phyloP scores from a whole-genome alignment of 345 rosid genomes.

The Ricinus communis region DNA sequence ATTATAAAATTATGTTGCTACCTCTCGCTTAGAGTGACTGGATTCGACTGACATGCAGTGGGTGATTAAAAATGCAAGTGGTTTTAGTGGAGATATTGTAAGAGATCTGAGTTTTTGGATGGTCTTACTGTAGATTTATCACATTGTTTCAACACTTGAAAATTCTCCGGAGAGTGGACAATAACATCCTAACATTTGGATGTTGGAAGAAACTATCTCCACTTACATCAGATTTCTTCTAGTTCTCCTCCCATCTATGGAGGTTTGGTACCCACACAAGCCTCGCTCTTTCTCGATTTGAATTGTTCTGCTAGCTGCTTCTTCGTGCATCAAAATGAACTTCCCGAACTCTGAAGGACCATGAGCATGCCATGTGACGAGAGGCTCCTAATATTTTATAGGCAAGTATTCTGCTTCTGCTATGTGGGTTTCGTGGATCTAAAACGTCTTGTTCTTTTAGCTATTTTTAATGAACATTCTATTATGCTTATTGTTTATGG shows the following conservation, averaged over 20 bases:
- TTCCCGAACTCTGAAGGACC: slow-evolving; percentile 27
- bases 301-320: slow-evolving; percentile 21
- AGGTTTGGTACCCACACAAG: not conserved
- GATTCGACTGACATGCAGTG: slow-evolving; percentile 2
- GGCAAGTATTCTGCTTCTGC: slow-evolving; percentile 57
- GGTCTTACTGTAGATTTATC: not conserved
- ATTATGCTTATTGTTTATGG: slow-evolving; percentile 7
- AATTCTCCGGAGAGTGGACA: slow-evolving; percentile 6
- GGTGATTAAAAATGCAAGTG: slow-evolving; percentile 8
- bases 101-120: slow-evolving; percentile 6
- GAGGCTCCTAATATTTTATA: slow-evolving; percentile 38
- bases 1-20: not conserved
- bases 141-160: slow-evolving; percentile 12
- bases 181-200: not conserved
- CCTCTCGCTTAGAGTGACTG: slow-evolving; percentile 12
- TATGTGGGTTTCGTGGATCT: slow-evolving; percentile 35
- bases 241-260: not conserved
- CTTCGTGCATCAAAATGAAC: slow-evolving; percentile 24
- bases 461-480: slow-evolving; percentile 18
- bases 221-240: not conserved
- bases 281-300: slow-evolving; percentile 10
- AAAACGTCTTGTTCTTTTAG: slow-evolving; percentile 15
- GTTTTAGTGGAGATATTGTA: slow-evolving; percentile 8
- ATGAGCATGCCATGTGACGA: slow-evolving; percentile 29
- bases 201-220: not conserved